Evolutionary conservation across 1,284 basidiomycete species (phyloP).

Genomic region (Ustilago trichophora): DNA sequence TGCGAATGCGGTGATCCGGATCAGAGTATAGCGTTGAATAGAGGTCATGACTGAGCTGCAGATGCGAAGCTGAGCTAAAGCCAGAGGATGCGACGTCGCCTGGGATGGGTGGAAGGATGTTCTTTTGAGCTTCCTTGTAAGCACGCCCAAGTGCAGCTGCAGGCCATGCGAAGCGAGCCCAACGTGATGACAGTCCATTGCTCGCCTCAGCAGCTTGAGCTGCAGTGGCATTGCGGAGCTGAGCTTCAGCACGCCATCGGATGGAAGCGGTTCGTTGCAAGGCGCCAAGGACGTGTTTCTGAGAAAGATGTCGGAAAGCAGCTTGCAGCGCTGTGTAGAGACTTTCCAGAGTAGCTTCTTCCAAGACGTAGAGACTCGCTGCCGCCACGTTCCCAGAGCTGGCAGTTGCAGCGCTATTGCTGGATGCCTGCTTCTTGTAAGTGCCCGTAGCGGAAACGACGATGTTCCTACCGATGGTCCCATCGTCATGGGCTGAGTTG

Average conservation of each 20-base stretch:
- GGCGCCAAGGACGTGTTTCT: slow-evolving; percentile 38
- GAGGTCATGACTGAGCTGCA: slow-evolving; percentile 13
- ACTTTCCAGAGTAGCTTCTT: slow-evolving; percentile 35
- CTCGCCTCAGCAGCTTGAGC: slow-evolving; percentile 29
- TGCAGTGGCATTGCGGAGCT: slow-evolving; percentile 42
- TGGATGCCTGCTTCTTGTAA: slow-evolving; percentile 22
- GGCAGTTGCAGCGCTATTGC: neutral
- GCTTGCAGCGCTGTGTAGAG: slow-evolving; percentile 31
- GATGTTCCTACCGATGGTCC: slow-evolving; percentile 19
- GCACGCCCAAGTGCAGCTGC: slow-evolving; percentile 45
- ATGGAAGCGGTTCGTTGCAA: slow-evolving; percentile 56
- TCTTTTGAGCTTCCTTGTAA: slow-evolving; percentile 44
- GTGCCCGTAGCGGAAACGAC: slow-evolving; percentile 29
- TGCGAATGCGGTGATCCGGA: slow-evolving; percentile 45
- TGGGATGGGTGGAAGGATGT: slow-evolving; percentile 10
- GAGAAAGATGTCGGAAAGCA: slow-evolving; percentile 42
- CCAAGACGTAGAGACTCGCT: slow-evolving; percentile 17
- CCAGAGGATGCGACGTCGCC: slow-evolving; percentile 7
- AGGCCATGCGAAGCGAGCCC: slow-evolving; percentile 50
- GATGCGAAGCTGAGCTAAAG: neutral
- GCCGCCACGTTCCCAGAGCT: neutral
- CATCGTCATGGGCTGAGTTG: slow-evolving; percentile 2
- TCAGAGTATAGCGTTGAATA: slow-evolving; percentile 17
- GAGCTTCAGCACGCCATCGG: slow-evolving; percentile 56
- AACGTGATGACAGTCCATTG: slow-evolving; percentile 21